Percentiles rank a stretch among this genome's conserved stretches.
Evolutionary conservation across 805 yeast species (phyloP).

Genomic region (Wickerhamiella parazyma): DNA sequence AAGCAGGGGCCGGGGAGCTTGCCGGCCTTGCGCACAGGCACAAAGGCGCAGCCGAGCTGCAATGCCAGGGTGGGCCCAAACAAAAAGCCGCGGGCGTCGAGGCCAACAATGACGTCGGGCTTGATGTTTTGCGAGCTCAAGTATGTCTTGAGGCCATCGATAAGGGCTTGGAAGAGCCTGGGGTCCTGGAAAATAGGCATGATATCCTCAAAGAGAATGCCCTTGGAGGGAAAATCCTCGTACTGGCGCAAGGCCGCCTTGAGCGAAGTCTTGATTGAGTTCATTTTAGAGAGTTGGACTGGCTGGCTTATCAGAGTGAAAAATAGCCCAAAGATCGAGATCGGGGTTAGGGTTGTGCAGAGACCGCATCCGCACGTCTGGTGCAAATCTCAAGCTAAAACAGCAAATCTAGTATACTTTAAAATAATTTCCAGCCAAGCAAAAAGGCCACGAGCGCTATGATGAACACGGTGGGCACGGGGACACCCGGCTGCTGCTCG

Average conservation of each 20-base stretch:
- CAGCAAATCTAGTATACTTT: too few species aligned
- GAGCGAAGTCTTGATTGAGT: conserved; percentile 17
- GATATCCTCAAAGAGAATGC: conserved; percentile 90
- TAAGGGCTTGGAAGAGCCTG: conserved; percentile 59
- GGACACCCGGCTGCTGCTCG: conserved; percentile 30
- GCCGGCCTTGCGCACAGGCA: conserved; percentile 91
- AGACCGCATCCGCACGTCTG: too few species aligned
- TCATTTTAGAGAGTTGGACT: too few species aligned
- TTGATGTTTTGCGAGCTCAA: conserved; percentile 37
- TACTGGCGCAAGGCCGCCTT: conserved; percentile 40
- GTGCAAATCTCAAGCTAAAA: too few species aligned
- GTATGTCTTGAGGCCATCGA: conserved; percentile 69
- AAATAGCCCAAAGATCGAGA: too few species aligned
- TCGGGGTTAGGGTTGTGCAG: neutral
- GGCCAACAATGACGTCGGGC: conserved; percentile 82
- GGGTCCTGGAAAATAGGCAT: conserved; percentile 87
- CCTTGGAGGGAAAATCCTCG: conserved; percentile 89
- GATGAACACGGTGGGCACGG: conserved; percentile 41
- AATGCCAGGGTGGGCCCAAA: conserved; percentile 94
- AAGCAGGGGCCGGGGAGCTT: conserved; percentile 80
- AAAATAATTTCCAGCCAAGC: conserved; percentile 62
- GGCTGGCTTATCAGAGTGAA: too few species aligned
- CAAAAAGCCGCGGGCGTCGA: conserved; percentile 93
- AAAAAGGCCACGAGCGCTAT: conserved; percentile 43
- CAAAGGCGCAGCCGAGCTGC: conserved; percentile 76